Conservation (phyloP, 2,329 filamentous ascomycete genomes). For the Tricladium varicosporioides region DNA sequence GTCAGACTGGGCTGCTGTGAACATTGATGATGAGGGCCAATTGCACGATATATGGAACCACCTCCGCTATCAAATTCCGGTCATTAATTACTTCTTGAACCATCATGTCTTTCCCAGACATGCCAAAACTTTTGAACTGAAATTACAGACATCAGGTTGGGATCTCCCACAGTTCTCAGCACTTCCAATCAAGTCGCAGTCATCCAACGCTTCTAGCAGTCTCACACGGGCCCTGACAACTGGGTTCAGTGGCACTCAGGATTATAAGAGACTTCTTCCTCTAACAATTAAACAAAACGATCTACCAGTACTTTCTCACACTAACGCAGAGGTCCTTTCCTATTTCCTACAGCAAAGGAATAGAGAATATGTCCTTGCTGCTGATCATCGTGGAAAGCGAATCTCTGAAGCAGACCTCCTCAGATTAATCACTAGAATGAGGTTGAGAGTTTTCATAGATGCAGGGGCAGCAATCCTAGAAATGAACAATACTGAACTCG, state of each 20-base stretch:
- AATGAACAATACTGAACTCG: constrained; percentile 44
- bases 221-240: too few species aligned
- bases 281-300: constrained; percentile 62
- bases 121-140: constrained; percentile 62
- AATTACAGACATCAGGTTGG: constrained; percentile 66
- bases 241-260: constrained; percentile 72
- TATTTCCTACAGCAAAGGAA: constrained; percentile 56
- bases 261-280: constrained; percentile 58
- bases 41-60: constrained; percentile 48
- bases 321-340: constrained; percentile 61
- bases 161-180: constrained; percentile 54
- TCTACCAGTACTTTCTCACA: constrained; percentile 52
- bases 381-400: constrained; percentile 42
- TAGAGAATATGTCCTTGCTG: constrained; percentile 42
- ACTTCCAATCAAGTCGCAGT: too few species aligned
- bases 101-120: constrained; percentile 64
- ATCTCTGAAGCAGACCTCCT: constrained; percentile 48
- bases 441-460: constrained; percentile 59
- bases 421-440: constrained; percentile 31
- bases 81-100: constrained; percentile 60
- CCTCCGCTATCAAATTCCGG: constrained; percentile 47
- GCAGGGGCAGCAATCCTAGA: constrained; percentile 64
- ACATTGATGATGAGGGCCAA: constrained; percentile 55
- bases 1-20: constrained; percentile 54
- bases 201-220: too few species aligned